Evolutionary conservation across 805 yeast genomes (phyloP).

Genomic region (Metschnikowia kofuensis): DNA sequence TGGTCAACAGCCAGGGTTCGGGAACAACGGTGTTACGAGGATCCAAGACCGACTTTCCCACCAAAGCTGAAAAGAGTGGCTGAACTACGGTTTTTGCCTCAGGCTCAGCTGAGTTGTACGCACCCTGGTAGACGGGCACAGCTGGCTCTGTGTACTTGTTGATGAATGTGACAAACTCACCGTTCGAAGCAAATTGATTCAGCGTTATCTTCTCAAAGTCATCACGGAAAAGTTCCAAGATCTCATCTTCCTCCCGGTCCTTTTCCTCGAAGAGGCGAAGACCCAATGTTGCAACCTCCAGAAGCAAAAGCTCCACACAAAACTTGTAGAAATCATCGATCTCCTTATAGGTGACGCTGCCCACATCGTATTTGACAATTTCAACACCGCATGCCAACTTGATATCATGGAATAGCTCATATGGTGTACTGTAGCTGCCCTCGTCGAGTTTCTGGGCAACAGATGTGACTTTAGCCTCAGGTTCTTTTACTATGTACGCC

Average conservation of each 20-base stretch:
- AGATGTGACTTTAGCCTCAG: constrained; percentile 31
- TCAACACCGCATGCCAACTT: constrained; percentile 51
- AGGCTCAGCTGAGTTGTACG: constrained; percentile 27
- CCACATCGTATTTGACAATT: constrained; percentile 47
- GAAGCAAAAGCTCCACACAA: constrained; percentile 57
- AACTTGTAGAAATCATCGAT: constrained; percentile 64
- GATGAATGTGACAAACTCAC: constrained; percentile 52
- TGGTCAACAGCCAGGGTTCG: constrained; percentile 63
- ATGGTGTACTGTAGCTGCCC: constrained; percentile 45
- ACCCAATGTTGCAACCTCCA: constrained; percentile 54
- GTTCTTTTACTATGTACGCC: constrained; percentile 29
- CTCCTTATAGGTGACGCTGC: constrained; percentile 46
- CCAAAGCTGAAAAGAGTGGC: constrained; percentile 77
- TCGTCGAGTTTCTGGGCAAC: constrained; percentile 40
- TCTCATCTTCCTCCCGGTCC: constrained; percentile 15
- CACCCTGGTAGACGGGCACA: constrained; percentile 23
- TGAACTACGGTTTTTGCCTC: constrained; percentile 55
- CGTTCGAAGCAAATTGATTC: constrained; percentile 48
- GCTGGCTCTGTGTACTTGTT: constrained; percentile 32
- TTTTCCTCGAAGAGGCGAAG: constrained; percentile 15
- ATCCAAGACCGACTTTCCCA: constrained; percentile 70
- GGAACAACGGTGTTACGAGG: constrained; percentile 67
- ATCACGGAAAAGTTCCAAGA: constrained; percentile 41
- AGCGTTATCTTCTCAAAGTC: constrained; percentile 63
- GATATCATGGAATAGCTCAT: constrained; percentile 64